A percentile compares a stretch with the other conserved stretches of the same genome.
phyloP scores from a whole-genome alignment of 345 rosid species.

The Eucalyptus regnans region DNA sequence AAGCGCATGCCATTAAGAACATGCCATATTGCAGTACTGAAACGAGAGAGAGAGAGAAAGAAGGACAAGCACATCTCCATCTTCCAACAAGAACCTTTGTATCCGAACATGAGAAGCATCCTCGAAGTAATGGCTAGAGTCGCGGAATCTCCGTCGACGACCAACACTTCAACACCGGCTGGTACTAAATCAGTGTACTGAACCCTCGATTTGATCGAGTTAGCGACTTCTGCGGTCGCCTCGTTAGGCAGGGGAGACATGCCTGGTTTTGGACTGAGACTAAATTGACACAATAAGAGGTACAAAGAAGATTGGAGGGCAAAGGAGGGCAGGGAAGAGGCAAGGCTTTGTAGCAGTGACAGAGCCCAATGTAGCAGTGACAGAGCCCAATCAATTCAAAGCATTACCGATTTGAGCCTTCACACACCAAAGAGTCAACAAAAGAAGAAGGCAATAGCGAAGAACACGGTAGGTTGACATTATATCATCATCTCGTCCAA shows the following conservation, averaged over 20 bases:
- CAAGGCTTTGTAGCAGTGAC: neutral
- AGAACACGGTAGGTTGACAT: neutral
- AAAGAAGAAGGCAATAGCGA: neutral
- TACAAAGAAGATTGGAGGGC: neutral
- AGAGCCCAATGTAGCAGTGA: neutral
- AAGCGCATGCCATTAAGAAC: neutral
- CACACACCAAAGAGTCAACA: neutral
- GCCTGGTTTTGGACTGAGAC: neutral
- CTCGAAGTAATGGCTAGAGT: slow-evolving; percentile 17
- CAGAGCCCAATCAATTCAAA: neutral
- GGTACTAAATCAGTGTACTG: neutral
- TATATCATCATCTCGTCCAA: neutral
- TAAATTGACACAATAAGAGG: neutral
- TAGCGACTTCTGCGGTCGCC: neutral
- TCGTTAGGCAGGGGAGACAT: neutral
- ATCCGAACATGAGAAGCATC: slow-evolving; percentile 25
- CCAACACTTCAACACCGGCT: neutral
- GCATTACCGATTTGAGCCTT: neutral
- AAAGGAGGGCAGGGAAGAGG: neutral
- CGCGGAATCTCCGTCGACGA: slow-evolving; percentile 17
- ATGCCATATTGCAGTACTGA: neutral
- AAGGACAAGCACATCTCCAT: neutral
- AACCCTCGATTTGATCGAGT: neutral
- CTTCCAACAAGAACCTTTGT: slow-evolving; percentile 16
- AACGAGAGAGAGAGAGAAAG: neutral